Evolutionary conservation across 176 grass and related monocot species (phyloP), one percentile per base, ranked within the genome.

Genomic region (Hordeum marinum): DNA sequence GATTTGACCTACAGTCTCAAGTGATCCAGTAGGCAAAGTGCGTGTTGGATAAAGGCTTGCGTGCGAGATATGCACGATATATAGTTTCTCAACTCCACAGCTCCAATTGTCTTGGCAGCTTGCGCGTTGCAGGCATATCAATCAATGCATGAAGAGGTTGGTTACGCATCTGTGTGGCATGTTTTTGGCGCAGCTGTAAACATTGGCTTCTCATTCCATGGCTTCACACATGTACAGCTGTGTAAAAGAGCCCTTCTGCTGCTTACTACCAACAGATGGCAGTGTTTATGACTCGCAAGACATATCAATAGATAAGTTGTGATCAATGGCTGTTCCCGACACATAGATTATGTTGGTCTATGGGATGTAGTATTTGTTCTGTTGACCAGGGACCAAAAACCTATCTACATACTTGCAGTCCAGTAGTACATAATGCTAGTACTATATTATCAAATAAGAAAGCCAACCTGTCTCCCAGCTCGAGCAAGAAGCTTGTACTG

Each of bases 401-500:
- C 8, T 50, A 6, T 40, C 1, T 18, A 40, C 61, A 55, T 41
- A 18, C 50, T 40, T 45, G 32, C 7, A 32, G 48, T 52, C 25
- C 72, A 31, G 15, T 32, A 20, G 15, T 32, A 15, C 72, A 68
- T 23, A 46, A 83, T 64, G 73, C 26, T 23, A 57, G 0, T 57
- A 8, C 48, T 55, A 6, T 18, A 26, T 34, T 34, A 48, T 37
- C 64, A 82, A 82, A 42, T 3, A 63, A 83, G 39, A 75, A 80
- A 43, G 72, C 76, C 71, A 86, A 95, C 96, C 96, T 98, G 93
- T 85, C 96, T 90, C 48, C 93, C 96, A 77, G 96, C 96, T 94
- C 96, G 91, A 81, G 96, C 96, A 83, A 98, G 96, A 59, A 98
- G 90, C 55, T 92, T 98, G 84, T 92, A 94, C 82, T 94, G 88